Percentiles rank a stretch among this genome's conserved stretches.
Conservation (phyloP, 257 asterid species). For the Nicotiana tomentosiformis region DNA sequence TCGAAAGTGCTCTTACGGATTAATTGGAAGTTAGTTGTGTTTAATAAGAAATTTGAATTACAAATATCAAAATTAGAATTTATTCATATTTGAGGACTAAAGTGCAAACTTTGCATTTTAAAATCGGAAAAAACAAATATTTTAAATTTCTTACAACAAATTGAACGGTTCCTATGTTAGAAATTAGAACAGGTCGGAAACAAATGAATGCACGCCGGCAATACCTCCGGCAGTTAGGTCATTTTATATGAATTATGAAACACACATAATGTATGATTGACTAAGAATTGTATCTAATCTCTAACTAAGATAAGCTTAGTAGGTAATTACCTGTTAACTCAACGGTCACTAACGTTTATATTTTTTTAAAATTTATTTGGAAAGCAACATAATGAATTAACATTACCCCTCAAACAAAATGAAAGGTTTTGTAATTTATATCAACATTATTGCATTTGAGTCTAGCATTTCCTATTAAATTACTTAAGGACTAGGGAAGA, state of each 20-base stretch:
- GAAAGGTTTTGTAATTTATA: neutral
- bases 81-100: neutral
- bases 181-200: neutral
- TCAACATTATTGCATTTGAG: neutral
- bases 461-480: too few species aligned
- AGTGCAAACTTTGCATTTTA: neutral
- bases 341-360: constrained; percentile 18
- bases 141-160: neutral
- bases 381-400: neutral
- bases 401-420: neutral
- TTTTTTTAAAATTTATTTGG: neutral
- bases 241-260: neutral
- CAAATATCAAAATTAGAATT: neutral
- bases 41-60: neutral
- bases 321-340: constrained; percentile 5
- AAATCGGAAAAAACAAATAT: neutral
- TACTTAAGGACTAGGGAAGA: neutral
- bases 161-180: neutral
- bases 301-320: neutral
- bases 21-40: neutral
- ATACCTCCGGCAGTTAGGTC: neutral
- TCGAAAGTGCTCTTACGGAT: neutral
- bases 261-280: neutral
- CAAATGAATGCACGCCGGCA: neutral
- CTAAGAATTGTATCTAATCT: neutral